A percentile compares a stretch with the other conserved stretches of the same genome.
These are phyloP conservation scores for Saccharomyces hybrid DNA, from an alignment of 1,139 yeast genomes.

Conservation along the genomic window DNA sequence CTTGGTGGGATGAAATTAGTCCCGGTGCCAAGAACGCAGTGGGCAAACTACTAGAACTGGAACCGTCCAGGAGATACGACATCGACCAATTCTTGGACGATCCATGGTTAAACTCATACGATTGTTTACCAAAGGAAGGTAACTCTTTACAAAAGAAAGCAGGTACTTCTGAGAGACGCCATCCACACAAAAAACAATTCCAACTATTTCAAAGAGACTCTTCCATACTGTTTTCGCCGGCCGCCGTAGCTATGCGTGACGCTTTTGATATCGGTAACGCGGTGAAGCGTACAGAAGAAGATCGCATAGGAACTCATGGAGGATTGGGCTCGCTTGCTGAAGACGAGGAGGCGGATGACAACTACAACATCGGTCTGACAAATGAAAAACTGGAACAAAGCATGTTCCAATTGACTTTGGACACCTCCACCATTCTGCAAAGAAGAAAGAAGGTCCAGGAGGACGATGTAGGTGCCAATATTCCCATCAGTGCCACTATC, in stretches of 20 bases:
- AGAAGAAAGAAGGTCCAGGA: conserved; percentile 47
- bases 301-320: conserved; percentile 35
- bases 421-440: conserved; percentile 74
- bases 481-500: neutral
- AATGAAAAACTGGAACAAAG: conserved; percentile 23
- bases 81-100: conserved; percentile 72
- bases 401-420: conserved; percentile 60
- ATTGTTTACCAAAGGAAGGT: conserved; percentile 13
- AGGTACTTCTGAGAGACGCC: conserved; percentile 7
- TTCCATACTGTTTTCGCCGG: conserved; percentile 58
- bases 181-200: conserved; percentile 5
- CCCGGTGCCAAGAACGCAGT: conserved; percentile 76
- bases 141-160: conserved; percentile 8
- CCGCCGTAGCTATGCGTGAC: conserved; percentile 85
- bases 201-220: conserved; percentile 17
- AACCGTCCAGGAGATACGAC: conserved; percentile 68
- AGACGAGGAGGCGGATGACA: conserved; percentile 12
- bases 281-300: conserved; percentile 88
- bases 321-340: conserved; percentile 18
- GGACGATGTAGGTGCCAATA: neutral
- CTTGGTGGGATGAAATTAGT: conserved; percentile 97
- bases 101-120: conserved; percentile 56
- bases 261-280: conserved; percentile 94
- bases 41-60: conserved; percentile 66
- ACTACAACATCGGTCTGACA: conserved; percentile 8